Evolutionary conservation across 306 rosid genomes (phyloP).

Genomic region (Psophocarpus tetragonolobus): DNA sequence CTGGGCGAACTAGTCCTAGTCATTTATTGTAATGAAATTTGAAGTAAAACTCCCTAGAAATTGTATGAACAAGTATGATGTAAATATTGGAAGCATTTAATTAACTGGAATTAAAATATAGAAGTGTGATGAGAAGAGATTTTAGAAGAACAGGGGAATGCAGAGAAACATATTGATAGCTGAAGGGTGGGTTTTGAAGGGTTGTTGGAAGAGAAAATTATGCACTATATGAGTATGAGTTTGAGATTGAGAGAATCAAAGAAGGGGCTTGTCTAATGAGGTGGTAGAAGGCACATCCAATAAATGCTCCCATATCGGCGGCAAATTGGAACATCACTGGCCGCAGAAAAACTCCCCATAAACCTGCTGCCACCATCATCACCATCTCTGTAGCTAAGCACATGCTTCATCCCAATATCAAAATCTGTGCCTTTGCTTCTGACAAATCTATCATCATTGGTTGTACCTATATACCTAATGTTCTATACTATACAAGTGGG

Average conservation of each 20-base stretch:
- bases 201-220: neutral
- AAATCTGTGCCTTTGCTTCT: neutral
- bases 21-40: neutral
- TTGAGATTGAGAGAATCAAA: constrained; percentile 14
- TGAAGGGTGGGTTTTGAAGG: neutral
- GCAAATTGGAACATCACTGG: constrained; percentile 41
- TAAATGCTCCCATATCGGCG: constrained; percentile 26
- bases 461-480: neutral
- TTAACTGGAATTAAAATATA: neutral
- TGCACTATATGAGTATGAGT: neutral
- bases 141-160: neutral
- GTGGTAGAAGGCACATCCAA: neutral
- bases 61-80: neutral
- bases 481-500: neutral
- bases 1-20: neutral
- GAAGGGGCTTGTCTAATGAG: constrained; percentile 30
- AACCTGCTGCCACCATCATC: constrained; percentile 40
- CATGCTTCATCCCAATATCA: neutral
- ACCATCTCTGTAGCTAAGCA: constrained; percentile 38
- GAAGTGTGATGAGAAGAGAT: neutral
- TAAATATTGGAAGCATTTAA: neutral
- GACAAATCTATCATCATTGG: neutral
- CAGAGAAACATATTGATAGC: neutral
- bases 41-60: neutral
- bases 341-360: constrained; percentile 48